Conservation (phyloP, 2,329 filamentous ascomycete genomes). For the Cladorrhinum sp. region DNA sequence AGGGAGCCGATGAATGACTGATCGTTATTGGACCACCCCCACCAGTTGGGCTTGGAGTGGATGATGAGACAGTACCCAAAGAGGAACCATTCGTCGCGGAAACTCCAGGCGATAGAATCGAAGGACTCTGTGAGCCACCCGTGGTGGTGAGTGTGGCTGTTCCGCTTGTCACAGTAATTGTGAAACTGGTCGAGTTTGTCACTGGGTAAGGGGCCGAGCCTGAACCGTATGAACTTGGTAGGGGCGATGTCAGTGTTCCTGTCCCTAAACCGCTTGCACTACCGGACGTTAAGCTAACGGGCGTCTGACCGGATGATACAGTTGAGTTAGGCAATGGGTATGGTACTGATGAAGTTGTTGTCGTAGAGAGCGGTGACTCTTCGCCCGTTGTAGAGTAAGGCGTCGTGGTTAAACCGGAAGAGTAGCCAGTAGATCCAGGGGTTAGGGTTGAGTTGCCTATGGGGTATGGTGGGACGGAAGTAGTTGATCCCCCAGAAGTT, state of each 20-base stretch:
- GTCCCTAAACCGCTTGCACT: not conserved
- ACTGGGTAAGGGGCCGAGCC: slow-evolving; percentile 12
- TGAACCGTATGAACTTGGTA: not conserved
- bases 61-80: not conserved
- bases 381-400: not conserved
- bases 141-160: not conserved
- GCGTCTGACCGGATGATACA: not conserved
- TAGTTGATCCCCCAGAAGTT: not conserved
- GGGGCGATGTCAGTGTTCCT: not conserved
- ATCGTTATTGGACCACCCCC: not conserved
- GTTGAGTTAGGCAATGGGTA: slow-evolving; percentile 7
- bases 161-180: slow-evolving; percentile 1
- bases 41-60: not conserved
- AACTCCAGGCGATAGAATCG: too few species aligned
- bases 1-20: slow-evolving; percentile 12
- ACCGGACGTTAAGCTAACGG: not conserved
- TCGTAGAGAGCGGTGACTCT: not conserved
- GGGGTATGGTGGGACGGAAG: not conserved
- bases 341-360: not conserved
- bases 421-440: not conserved
- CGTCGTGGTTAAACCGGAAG: slow-evolving; percentile 1
- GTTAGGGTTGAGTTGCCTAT: not conserved
- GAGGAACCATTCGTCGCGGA: too few species aligned
- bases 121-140: not conserved
- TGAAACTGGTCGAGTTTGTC: slow-evolving; percentile 9